A percentile compares a stretch with the other conserved stretches of the same genome.
Conservation (phyloP, 306 rosid species). For the Herpetospermum pedunculosum region DNA sequence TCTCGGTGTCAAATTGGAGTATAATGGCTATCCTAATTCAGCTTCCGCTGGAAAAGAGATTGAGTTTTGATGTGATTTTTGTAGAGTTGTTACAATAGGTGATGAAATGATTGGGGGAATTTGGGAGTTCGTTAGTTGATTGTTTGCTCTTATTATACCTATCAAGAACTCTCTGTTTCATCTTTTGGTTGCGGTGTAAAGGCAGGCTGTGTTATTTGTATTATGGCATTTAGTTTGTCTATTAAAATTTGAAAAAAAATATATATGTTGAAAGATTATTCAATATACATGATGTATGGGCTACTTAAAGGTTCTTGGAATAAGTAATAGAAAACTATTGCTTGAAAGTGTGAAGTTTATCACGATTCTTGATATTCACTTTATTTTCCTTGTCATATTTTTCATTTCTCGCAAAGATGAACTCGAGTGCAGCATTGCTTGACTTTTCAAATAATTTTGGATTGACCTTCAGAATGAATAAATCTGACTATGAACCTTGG, state of each 20-base stretch:
- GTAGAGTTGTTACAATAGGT: background rate
- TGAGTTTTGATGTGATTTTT: slow-evolving; percentile 26
- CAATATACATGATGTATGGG: background rate
- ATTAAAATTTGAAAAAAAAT: background rate
- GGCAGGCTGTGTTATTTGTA: background rate
- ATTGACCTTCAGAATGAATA: background rate
- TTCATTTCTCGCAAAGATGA: background rate
- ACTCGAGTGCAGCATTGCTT: background rate
- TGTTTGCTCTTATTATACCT: background rate
- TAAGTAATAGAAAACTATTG: background rate
- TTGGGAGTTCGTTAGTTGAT: background rate
- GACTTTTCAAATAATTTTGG: background rate
- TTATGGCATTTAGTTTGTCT: background rate
- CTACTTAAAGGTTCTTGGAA: background rate
- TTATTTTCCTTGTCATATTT: background rate
- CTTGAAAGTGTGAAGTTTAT: background rate
- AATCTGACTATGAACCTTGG: background rate
- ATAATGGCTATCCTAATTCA: slow-evolving; percentile 42
- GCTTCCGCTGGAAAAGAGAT: slow-evolving; percentile 24
- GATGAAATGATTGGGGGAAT: background rate
- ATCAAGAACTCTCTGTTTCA: background rate
- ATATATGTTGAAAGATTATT: background rate
- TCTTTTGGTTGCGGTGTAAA: background rate
- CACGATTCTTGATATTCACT: background rate
- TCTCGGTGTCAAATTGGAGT: slow-evolving; percentile 56